Percentiles rank a stretch among this genome's conserved stretches.
Evolutionary conservation across 257 asterid species (phyloP).

Genomic region (Cinchona pubescens): DNA sequence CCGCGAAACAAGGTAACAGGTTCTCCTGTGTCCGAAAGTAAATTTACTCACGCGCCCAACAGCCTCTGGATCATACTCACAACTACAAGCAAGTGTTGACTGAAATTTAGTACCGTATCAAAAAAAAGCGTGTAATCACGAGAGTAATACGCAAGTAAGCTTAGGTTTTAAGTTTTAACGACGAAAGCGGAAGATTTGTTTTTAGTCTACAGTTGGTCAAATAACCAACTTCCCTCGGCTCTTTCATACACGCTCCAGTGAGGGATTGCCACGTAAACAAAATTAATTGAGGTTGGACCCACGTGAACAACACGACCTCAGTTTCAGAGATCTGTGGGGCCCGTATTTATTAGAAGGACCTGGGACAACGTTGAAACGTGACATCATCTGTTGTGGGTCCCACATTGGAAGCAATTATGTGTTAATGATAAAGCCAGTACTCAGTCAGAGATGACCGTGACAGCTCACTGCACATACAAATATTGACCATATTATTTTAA

Average conservation of each 20-base stretch:
- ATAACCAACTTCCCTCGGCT: constrained; percentile 17
- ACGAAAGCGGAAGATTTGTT: no score
- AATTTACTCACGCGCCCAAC: background rate
- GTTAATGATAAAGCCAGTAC: constrained; percentile 45
- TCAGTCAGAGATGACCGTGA: constrained; percentile 16
- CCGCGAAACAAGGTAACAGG: constrained; percentile 21
- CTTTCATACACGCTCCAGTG: background rate
- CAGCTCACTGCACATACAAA: constrained; percentile 5
- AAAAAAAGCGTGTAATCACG: background rate
- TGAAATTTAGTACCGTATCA: no score
- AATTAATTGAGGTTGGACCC: constrained; percentile 24
- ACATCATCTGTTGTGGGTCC: constrained; percentile 20
- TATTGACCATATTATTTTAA: background rate
- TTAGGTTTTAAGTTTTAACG: background rate
- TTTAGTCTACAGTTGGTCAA: background rate
- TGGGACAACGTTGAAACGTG: constrained; percentile 20
- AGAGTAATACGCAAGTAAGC: background rate
- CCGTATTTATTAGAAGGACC: background rate
- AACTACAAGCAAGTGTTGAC: background rate
- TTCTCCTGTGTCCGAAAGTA: background rate
- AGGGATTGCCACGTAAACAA: constrained; percentile 3
- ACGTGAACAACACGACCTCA: constrained; percentile 22
- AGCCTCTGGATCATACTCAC: background rate
- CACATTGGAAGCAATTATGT: constrained; percentile 39
- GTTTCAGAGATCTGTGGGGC: constrained; percentile 25